Evolutionary conservation across 1,284 basidiomycete genomes (phyloP).

Genomic region (Ceratobasidium sp.): DNA sequence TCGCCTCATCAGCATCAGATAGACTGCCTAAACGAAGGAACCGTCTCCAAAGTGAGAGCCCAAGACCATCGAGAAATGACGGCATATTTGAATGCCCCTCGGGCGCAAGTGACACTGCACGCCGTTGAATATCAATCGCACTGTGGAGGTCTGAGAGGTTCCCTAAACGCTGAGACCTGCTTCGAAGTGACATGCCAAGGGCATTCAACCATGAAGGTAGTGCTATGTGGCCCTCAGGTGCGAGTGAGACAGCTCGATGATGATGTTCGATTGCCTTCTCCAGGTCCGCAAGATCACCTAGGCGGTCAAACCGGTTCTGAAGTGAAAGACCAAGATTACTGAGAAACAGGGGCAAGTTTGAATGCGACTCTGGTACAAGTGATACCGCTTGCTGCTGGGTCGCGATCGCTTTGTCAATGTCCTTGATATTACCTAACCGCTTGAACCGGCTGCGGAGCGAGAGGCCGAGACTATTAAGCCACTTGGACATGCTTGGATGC

Average conservation of each 20-base stretch:
- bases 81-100: background rate
- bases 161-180: background rate
- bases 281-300: background rate
- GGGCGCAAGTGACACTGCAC: background rate
- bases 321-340: too few species aligned
- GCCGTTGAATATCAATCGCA: background rate
- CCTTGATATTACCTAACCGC: too few species aligned
- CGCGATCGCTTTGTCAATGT: too few species aligned
- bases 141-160: background rate
- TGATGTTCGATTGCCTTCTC: background rate
- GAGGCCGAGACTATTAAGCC: too few species aligned
- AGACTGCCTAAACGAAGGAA: background rate
- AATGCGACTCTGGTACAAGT: too few species aligned
- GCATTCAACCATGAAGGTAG: background rate
- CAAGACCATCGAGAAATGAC: background rate
- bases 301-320: background rate
- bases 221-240: background rate
- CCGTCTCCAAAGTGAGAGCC: background rate
- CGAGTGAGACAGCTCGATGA: background rate
- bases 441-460: too few species aligned
- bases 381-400: too few species aligned
- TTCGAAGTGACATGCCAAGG: background rate
- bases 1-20: background rate
- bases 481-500: too few species aligned
- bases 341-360: too few species aligned